Evolutionary conservation across 108 stramenopile genomes (phyloP), one percentile per base, ranked within the genome.

Genomic region (Conticribra weissflogii): DNA sequence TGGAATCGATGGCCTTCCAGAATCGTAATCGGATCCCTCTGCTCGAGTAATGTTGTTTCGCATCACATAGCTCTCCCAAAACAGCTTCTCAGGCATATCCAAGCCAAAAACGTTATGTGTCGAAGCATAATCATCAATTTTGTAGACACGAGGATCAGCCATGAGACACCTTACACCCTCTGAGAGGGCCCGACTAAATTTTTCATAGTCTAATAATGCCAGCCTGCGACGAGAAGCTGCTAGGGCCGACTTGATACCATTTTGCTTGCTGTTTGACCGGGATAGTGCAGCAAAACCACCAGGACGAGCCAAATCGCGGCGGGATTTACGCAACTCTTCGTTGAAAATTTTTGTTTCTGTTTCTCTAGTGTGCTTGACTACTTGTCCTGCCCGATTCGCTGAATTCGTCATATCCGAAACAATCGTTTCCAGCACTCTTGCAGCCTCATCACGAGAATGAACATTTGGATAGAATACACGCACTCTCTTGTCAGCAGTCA

Each of bases 51-150:
- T 75, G 28, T 82, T 67, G 32, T 74, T 67, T 48, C 64, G 66
- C 66, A 82, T 72, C 1, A 86, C 76, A 49, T 68, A 79, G 3
- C 60, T 68, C 48, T 86, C 83, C 79, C 79, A 83, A 72, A 84
- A 84, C 5, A 83, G 52, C 25, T 78, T 45, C 36, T 84, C 83
- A 2, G 81, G 33, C 29, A 86, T 62, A 27, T 79, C 69, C 47
- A 86, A 66, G 15, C 83, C 86, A 66, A 46, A 86, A 0, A 64
- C 65, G n/a, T 63, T 41, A 3, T 16, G 5, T 12, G 32, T 50
- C 5, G 31, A 51, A 12, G 31, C 28, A 2, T 34, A 24, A 45
- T 74, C 64, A 16, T 54, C 58, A 52, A 58, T 47, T 14, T 60
- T 62, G 3, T 49, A 51, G 21, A 31, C 12, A 41, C 36, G 8